Evolutionary conservation across 345 rosid species (phyloP).

Genomic region (Eucalyptus grandis): DNA sequence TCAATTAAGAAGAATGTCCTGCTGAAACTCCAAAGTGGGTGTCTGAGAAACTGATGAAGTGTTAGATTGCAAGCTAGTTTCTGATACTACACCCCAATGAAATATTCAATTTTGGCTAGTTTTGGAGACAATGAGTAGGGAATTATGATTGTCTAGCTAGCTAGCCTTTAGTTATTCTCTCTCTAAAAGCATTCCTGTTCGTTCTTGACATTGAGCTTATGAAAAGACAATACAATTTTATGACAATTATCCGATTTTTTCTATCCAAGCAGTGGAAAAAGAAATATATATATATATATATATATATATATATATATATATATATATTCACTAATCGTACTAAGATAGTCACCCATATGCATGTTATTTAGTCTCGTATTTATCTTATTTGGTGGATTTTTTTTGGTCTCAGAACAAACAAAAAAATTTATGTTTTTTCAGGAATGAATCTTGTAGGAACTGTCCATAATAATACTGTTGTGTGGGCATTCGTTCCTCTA

Average conservation of each 20-base stretch:
- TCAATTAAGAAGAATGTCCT: background rate
- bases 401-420: background rate
- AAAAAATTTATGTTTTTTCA: background rate
- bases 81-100: background rate
- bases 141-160: background rate
- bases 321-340: background rate
- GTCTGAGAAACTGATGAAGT: background rate
- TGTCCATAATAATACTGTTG: background rate
- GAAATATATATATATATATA: background rate
- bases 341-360: background rate
- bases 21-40: background rate
- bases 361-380: background rate
- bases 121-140: background rate
- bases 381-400: background rate
- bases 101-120: background rate
- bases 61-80: background rate
- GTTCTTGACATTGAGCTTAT: background rate
- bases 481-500: background rate
- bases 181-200: background rate
- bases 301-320: too few relatives aligned
- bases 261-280: background rate
- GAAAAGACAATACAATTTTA: background rate
- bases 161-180: background rate
- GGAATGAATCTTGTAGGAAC: background rate
- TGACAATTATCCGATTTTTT: background rate